These are phyloP conservation scores for Fomes fomentarius DNA, from an alignment of 1,284 basidiomycete species.

Conservation along the genomic window DNA sequence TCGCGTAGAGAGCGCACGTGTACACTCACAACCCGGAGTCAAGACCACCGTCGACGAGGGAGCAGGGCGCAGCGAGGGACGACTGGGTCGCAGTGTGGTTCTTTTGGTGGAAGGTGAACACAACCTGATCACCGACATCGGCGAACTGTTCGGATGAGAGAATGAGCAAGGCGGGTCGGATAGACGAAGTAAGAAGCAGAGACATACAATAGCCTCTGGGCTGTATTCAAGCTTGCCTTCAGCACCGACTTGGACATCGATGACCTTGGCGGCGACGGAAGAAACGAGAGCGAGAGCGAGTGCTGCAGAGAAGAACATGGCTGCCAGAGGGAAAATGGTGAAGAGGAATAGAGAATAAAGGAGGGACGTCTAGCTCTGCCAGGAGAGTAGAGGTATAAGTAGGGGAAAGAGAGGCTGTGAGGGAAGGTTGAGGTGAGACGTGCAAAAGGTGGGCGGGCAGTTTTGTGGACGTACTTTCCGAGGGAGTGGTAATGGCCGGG, in stretches of 20 bases:
- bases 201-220: slow-evolving; percentile 57
- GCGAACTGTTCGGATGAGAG: slow-evolving; percentile 40
- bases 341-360: slow-evolving; percentile 24
- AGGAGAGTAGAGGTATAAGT: slow-evolving; percentile 19
- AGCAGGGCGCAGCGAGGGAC: slow-evolving; percentile 57
- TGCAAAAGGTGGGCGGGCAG: neutral
- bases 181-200: neutral
- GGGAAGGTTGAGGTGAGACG: slow-evolving; percentile 14
- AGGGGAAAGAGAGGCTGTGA: slow-evolving; percentile 13
- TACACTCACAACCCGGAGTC: slow-evolving; percentile 60
- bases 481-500: slow-evolving; percentile 14
- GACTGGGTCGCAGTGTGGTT: slow-evolving; percentile 65
- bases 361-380: slow-evolving; percentile 25
- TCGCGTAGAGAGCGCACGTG: neutral
- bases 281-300: slow-evolving; percentile 48
- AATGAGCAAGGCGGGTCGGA: slow-evolving; percentile 11
- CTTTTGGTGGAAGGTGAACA: slow-evolving; percentile 57
- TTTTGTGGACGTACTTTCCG: slow-evolving; percentile 20
- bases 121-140: slow-evolving; percentile 56
- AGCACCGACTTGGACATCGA: slow-evolving; percentile 56
- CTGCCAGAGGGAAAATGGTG: slow-evolving; percentile 37
- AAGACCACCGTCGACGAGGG: slow-evolving; percentile 49
- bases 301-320: slow-evolving; percentile 47
- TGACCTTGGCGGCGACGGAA: slow-evolving; percentile 45
- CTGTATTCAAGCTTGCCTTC: slow-evolving; percentile 45